These are phyloP conservation scores for Porogramme epimiltina DNA, from an alignment of 1,284 basidiomycete species.

Conservation along the genomic window DNA sequence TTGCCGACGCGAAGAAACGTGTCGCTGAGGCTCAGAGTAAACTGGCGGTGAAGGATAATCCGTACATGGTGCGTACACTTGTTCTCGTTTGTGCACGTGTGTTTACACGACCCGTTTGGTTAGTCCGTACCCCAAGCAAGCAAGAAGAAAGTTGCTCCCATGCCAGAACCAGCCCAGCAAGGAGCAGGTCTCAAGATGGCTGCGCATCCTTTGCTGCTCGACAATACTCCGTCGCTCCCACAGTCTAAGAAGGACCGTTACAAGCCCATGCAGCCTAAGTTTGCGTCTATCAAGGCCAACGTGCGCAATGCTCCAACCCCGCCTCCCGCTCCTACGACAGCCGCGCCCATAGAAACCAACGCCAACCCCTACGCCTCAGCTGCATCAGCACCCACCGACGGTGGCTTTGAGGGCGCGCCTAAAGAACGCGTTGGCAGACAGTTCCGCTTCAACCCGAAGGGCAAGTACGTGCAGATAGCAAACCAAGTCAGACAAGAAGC, in stretches of 20 bases:
- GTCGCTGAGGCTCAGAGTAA: constrained; percentile 80
- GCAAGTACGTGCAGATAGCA: constrained; percentile 85
- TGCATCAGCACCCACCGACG: constrained; percentile 51
- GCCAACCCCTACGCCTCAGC: constrained; percentile 76
- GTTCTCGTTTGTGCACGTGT: background rate
- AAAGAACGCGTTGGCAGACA: constrained; percentile 70
- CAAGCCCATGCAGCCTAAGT: constrained; percentile 97
- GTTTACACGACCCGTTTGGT: constrained; percentile 1
- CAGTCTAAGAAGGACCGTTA: constrained; percentile 88
- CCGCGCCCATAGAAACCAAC: constrained; percentile 41
- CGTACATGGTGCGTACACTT: constrained; percentile 69
- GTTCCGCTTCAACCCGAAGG: constrained; percentile 88
- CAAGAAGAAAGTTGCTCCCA: constrained; percentile 47
- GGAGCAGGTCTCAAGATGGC: constrained; percentile 88
- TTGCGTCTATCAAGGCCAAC: constrained; percentile 91
- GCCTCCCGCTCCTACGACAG: constrained; percentile 54
- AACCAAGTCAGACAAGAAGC: constrained; percentile 84
- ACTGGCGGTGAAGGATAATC: constrained; percentile 74
- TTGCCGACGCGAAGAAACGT: constrained; percentile 79
- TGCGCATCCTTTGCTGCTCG: constrained; percentile 85
- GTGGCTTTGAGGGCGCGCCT: constrained; percentile 68
- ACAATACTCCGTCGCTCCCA: constrained; percentile 53
- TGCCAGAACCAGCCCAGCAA: constrained; percentile 62
- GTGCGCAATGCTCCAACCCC: constrained; percentile 69
- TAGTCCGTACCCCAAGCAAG: constrained; percentile 54